Base-by-base conservation (phyloP, 1,284 basidiomycete species). In the Microbotryum silenes-acaulis region DNA sequence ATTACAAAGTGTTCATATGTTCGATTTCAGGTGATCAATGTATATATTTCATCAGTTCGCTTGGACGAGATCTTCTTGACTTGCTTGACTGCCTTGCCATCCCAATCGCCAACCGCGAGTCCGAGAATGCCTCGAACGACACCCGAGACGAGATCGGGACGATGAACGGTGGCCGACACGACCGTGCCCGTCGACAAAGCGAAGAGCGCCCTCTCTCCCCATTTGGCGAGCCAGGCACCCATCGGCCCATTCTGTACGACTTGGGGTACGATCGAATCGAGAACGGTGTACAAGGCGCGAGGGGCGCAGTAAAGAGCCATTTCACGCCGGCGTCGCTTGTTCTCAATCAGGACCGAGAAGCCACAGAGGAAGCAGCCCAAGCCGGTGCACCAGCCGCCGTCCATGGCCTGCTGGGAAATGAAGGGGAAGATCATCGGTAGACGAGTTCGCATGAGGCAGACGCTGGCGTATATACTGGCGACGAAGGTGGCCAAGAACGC, bases 291-390 rank as follows among this genome's bases (percentile, higher is more conserved):
- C 64, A 77, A 56, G 18, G 76, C 76, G 21, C 76, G 54, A n/a
- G 75, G 74, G 2, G 75, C 75, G 6, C 74, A 73, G 60, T 75
- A 77, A 23, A 77, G 61, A 20, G 75, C 75, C 76, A 77, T 77
- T 61, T 77, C 76, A 1, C 73, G 70, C 12, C 75, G 59, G 45
- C 76, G 71, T 10, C 73, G 67, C 62, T 73, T 75, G 64, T 76
- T 75, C 59, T 77, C 76, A 47, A 77, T 72, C 23, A 77, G 69
- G 45, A 77, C 72, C n/a, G 56, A 57, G 25, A 67, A 60, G 23
- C 70, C 68, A 51, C 68, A 67, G 18, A 71, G 49, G 42, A 68
- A 57, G 29, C 64, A 64, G 3, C 71, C 71, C 50, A 70, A 56
- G 49, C 59, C 52, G 47, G 70, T 60, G 57, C 72, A 64, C 53